Evolutionary conservation across 2,329 filamentous ascomycete genomes (phyloP).

Genomic region (Colletotrichum scovillei): DNA sequence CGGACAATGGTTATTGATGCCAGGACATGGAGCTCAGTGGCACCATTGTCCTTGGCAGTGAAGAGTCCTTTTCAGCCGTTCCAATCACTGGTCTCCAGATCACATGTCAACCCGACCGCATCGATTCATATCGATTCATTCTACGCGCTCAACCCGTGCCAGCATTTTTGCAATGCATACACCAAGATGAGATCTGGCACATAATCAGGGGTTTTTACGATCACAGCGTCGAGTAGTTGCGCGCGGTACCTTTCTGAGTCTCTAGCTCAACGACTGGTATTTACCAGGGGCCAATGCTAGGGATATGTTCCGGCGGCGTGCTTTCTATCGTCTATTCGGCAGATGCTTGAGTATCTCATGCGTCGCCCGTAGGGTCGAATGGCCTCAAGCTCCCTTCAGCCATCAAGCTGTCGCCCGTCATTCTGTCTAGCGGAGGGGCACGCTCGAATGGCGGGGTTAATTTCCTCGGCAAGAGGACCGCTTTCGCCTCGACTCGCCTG

Average conservation of each 20-base stretch:
- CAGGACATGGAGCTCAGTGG: background rate
- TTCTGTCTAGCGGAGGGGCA: background rate
- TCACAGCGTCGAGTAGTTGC: background rate
- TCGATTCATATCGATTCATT: no score
- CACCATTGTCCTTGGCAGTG: background rate
- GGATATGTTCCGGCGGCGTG: background rate
- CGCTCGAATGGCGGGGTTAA: background rate
- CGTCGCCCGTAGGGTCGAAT: background rate
- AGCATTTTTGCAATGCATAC: background rate
- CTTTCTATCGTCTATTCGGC: background rate
- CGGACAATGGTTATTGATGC: background rate
- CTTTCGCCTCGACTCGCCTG: background rate
- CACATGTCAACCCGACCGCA: background rate
- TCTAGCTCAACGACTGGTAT: background rate
- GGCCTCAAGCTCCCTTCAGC: background rate
- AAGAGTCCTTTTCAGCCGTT: background rate
- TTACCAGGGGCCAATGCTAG: background rate
- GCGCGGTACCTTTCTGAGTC: background rate
- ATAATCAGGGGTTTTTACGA: background rate
- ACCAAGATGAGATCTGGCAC: no score
- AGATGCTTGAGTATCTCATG: background rate
- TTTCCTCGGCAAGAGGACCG: background rate
- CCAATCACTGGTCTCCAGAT: background rate
- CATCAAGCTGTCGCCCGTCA: background rate
- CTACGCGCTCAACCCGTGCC: background rate